Evolutionary conservation across 2,329 filamentous ascomycete species (phyloP).

Genomic region (Oidium heveae): DNA sequence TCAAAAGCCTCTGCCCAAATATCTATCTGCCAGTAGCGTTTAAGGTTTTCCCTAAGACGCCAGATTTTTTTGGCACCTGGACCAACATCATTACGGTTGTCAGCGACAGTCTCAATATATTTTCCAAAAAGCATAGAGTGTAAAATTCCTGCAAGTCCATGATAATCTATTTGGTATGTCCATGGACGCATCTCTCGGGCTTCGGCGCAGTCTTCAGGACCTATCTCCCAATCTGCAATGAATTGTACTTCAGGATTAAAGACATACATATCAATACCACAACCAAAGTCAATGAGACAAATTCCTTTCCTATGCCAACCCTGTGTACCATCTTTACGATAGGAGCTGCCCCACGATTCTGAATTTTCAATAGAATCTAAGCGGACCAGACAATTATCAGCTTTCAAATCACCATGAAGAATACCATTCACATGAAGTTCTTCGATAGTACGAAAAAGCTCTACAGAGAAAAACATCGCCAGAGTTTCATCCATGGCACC

Average conservation of each 20-base stretch:
- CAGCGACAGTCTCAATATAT: slow-evolving; percentile 55
- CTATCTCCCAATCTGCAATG: slow-evolving; percentile 86
- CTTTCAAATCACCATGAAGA: slow-evolving; percentile 82
- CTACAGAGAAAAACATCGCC: slow-evolving; percentile 86
- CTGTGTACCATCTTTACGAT: slow-evolving; percentile 43
- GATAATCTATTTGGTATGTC: slow-evolving; percentile 96
- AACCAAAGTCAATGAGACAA: slow-evolving; percentile 79
- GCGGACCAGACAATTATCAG: slow-evolving; percentile 81
- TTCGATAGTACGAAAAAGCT: slow-evolving; percentile 76
- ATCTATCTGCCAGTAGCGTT: slow-evolving; percentile 91
- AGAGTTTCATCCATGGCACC: slow-evolving; percentile 66
- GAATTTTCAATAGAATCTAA: slow-evolving; percentile 32
- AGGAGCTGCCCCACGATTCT: slow-evolving; percentile 31
- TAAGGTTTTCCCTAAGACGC: slow-evolving; percentile 56
- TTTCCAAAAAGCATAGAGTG: slow-evolving; percentile 81
- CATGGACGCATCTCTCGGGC: slow-evolving; percentile 84
- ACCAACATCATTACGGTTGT: slow-evolving; percentile 7
- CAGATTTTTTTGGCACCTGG: slow-evolving; percentile 37
- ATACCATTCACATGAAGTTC: slow-evolving; percentile 56
- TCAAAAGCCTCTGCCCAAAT: slow-evolving; percentile 71
- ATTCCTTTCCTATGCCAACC: slow-evolving; percentile 67
- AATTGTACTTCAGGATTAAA: slow-evolving; percentile 62
- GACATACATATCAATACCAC: slow-evolving; percentile 75
- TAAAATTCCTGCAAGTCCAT: slow-evolving; percentile 69
- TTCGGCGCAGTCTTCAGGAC: slow-evolving; percentile 71